phyloP scores from a whole-genome alignment of 2,329 filamentous ascomycete species.

The Penicillium aurantiogriseum region DNA sequence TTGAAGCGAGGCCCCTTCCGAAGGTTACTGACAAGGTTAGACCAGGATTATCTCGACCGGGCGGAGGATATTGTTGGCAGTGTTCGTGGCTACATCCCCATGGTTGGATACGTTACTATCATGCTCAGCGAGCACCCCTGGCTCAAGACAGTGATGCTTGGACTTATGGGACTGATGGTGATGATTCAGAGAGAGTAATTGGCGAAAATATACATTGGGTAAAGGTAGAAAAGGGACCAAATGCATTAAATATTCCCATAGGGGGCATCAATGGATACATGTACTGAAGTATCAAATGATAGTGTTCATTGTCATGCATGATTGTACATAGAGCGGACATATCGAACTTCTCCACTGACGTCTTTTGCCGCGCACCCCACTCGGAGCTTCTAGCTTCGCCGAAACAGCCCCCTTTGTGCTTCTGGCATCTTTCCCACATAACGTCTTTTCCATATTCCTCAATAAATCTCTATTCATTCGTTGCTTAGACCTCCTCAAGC shows the following conservation, averaged over 20 bases:
- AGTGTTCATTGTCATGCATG: neutral
- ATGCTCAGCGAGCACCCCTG: slow-evolving; percentile 92
- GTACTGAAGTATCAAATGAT: neutral
- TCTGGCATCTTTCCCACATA: neutral
- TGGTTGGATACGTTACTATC: slow-evolving; percentile 96
- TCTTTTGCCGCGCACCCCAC: slow-evolving; percentile 16
- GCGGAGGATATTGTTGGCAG: slow-evolving; percentile 86
- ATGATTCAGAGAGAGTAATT: slow-evolving; percentile 82
- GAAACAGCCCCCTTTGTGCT: neutral
- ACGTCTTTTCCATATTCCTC: neutral
- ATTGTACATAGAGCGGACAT: neutral
- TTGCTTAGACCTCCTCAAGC: neutral
- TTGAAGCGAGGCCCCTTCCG: neutral
- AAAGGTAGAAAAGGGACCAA: neutral
- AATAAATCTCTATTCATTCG: neutral
- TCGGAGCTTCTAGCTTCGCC: slow-evolving; percentile 16
- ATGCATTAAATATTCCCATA: neutral
- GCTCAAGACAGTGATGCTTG: slow-evolving; percentile 93
- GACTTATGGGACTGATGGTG: slow-evolving; percentile 91
- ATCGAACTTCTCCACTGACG: slow-evolving; percentile 18
- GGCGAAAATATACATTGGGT: neutral
- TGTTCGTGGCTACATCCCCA: slow-evolving; percentile 87
- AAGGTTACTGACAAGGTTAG: slow-evolving; percentile 41
- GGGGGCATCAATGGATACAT: neutral
- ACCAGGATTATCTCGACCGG: slow-evolving; percentile 82